These are phyloP conservation scores for Helotiales sp. DNA, from an alignment of 2,329 filamentous ascomycete genomes.

Conservation along the genomic window DNA sequence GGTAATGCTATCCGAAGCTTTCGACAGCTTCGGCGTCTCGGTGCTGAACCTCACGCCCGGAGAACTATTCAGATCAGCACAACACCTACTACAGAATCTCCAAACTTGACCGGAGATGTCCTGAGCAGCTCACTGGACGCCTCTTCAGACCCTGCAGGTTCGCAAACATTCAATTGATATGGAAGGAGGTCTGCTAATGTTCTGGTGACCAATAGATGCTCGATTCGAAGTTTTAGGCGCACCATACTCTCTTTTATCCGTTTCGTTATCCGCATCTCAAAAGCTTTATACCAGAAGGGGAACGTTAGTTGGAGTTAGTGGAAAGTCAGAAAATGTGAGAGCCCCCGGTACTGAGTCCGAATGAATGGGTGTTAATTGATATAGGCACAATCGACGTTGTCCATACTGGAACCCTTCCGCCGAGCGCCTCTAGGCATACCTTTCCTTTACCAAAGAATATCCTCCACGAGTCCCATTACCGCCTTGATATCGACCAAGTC, in stretches of 20 bases:
- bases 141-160: conserved; percentile 32
- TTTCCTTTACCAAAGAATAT: conserved; percentile 91
- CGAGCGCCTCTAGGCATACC: conserved; percentile 82
- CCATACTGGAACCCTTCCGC: conserved; percentile 79
- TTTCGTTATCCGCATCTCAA: conserved; percentile 89
- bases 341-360: background rate
- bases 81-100: conserved; percentile 56
- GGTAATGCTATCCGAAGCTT: conserved; percentile 26
- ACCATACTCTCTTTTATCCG: conserved; percentile 90
- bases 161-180: conserved; percentile 6
- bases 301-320: conserved; percentile 85
- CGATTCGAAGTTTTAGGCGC: conserved; percentile 91
- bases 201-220: conserved; percentile 63
- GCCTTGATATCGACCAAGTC: conserved; percentile 88
- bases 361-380: background rate
- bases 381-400: conserved; percentile 85
- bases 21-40: conserved; percentile 25
- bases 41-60: conserved; percentile 38
- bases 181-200: conserved; percentile 3
- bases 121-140: conserved; percentile 51
- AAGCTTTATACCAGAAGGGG: conserved; percentile 90
- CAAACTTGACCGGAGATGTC: conserved; percentile 51
- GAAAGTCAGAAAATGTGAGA: conserved; percentile 84
- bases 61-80: conserved; percentile 64
- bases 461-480: conserved; percentile 83